phyloP scores from a whole-genome alignment of 345 rosid genomes.

The Camelina hispida region DNA sequence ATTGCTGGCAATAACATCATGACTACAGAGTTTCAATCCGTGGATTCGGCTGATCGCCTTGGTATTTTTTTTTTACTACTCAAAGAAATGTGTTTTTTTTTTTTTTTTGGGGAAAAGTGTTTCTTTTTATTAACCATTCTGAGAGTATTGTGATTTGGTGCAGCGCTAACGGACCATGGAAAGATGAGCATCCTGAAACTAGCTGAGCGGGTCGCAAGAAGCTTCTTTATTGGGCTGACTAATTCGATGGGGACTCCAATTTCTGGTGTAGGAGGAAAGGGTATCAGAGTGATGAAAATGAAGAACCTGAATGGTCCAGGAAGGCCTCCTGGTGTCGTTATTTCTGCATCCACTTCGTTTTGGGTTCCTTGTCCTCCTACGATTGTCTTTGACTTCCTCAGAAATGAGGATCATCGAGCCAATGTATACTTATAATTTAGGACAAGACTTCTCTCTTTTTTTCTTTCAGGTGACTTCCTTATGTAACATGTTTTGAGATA shows the following conservation, averaged over 20 bases:
- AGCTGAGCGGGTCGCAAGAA: slow-evolving; percentile 77
- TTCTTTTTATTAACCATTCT: neutral
- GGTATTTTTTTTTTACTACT: slow-evolving; percentile 9
- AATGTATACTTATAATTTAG: slow-evolving; percentile 52
- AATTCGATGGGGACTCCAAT: slow-evolving; percentile 71
- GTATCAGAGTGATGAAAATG: slow-evolving; percentile 79
- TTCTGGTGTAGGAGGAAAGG: slow-evolving; percentile 71
- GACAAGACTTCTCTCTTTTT: neutral
- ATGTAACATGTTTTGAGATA: slow-evolving; percentile 12
- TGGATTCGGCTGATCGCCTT: slow-evolving; percentile 60
- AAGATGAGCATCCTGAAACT: slow-evolving; percentile 76
- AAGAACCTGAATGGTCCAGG: slow-evolving; percentile 84
- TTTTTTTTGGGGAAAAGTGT: no score
- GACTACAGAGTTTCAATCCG: slow-evolving; percentile 59
- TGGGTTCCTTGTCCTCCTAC: slow-evolving; percentile 84
- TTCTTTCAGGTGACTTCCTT: neutral
- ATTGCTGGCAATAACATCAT: slow-evolving; percentile 59
- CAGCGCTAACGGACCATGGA: slow-evolving; percentile 71
- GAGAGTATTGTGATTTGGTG: slow-evolving; percentile 20
- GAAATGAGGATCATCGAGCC: slow-evolving; percentile 71
- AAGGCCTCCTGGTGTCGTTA: slow-evolving; percentile 76
- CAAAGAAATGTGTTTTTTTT: neutral
- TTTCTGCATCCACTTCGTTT: slow-evolving; percentile 90
- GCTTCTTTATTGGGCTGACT: slow-evolving; percentile 79
- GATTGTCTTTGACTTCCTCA: slow-evolving; percentile 75